Base-by-base conservation (phyloP, 345 rosid genomes). In the Zanthoxylum bungeanum region DNA sequence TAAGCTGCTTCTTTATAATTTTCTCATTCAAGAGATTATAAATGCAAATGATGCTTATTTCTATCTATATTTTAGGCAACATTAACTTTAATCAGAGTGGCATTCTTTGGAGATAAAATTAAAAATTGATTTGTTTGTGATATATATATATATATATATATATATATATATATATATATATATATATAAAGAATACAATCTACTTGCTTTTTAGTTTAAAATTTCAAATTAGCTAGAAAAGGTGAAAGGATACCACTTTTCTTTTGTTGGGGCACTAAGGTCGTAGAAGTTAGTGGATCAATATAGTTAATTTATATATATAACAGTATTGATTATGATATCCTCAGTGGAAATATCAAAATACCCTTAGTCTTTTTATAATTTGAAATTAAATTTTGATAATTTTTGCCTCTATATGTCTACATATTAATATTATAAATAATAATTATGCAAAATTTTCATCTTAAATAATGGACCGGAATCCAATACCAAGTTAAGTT, bases 261-360 rank as follows among this genome's bases (percentile, higher is more conserved):
- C 81, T 76, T 34, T 85, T 83, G 91, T 85, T 81, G 83, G 85
- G 76, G 86, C 87, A 79, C 81, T 81, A 81, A 82, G 86, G 86
- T 82, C 88, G 81, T 75, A 42, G 74, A 76, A 73, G 86, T 85
- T 83, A 83, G 89, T 83, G 84, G 83, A 74, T 74, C 75, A 75
- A 70, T 66, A 33, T 47, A n/a, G 1, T 59, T 76, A 25, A 22
- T 69, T 75, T 60, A 69, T 42, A 9, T 42, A 25, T 5, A 28
- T 62, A 47, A 77, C 68, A 34, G 55, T 73, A 50, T 79, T 75
- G 52, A 80, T 60, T 37, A n/a, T 75, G 76, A 78, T 75, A 17
- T 44, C 56, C 40, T 53, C 5, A 17, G 63, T 60, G 78, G 81
- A 79, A 70, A 70, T 71, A 74, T 42, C 69, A 36, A 66, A 70